phyloP scores from a whole-genome alignment of 1,284 basidiomycete genomes.

The Irpex rosettiformis region DNA sequence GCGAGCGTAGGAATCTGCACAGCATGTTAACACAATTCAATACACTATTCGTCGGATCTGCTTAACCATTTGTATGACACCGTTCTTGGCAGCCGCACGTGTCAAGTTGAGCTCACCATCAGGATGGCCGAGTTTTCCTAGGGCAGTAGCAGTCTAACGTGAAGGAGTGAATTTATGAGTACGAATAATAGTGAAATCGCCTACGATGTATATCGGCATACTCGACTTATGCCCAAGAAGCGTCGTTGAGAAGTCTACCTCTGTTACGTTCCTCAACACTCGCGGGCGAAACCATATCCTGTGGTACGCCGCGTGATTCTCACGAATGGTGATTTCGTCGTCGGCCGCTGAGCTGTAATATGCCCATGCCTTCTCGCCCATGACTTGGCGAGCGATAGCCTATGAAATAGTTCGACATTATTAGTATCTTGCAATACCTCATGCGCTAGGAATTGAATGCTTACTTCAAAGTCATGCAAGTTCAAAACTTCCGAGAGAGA shows the following conservation, averaged over 20 bases:
- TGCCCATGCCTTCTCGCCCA: conserved; percentile 51
- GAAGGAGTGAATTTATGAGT: neutral
- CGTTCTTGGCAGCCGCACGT: conserved; percentile 75
- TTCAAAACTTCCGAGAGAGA: conserved; percentile 59
- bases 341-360: conserved; percentile 65
- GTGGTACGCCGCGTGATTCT: conserved; percentile 60
- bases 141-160: conserved; percentile 66
- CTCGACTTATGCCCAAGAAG: conserved; percentile 54
- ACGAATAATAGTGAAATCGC: conserved; percentile 3
- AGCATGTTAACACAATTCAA: neutral
- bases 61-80: conserved; percentile 90
- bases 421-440: neutral
- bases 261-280: conserved; percentile 60
- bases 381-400: conserved; percentile 38
- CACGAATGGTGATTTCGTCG: conserved; percentile 65
- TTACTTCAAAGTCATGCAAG: conserved; percentile 75
- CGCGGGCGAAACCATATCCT: conserved; percentile 76
- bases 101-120: conserved; percentile 90
- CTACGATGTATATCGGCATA: conserved; percentile 59
- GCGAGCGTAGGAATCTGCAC: conserved; percentile 72
- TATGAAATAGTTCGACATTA: conserved; percentile 33
- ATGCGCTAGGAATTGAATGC: too few relatives aligned
- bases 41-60: neutral
- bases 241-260: conserved; percentile 58
- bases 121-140: conserved; percentile 92